phyloP scores from a whole-genome alignment of 345 rosid genomes.

The Citropsis articulata region DNA sequence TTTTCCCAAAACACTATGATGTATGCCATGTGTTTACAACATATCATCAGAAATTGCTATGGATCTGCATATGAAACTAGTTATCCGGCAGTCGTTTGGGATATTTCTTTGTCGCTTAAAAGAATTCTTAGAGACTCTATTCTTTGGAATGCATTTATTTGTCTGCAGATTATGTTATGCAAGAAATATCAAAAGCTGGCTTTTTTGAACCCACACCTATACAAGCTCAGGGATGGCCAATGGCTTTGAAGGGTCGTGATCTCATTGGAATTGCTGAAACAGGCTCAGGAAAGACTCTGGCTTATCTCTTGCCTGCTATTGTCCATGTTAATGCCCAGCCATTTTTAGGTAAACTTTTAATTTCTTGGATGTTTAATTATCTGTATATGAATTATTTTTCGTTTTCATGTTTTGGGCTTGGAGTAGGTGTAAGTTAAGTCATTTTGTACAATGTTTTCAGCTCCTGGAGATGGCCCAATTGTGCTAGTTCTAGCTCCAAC shows the following conservation, averaged over 20 bases:
- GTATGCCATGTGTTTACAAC: not conserved
- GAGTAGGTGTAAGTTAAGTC: not conserved
- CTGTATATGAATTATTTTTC: not conserved
- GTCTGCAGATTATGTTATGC: slow-evolving; percentile 80
- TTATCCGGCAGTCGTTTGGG: not conserved
- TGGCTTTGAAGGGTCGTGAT: slow-evolving; percentile 98
- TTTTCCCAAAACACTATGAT: not conserved
- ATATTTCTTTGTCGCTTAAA: slow-evolving; percentile 5
- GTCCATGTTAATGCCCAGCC: slow-evolving; percentile 99
- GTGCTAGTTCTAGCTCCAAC: slow-evolving; percentile 99
- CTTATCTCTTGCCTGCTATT: slow-evolving; percentile 91
- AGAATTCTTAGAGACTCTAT: not conserved
- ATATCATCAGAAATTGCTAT: not conserved
- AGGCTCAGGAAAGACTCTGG: slow-evolving; percentile 96
- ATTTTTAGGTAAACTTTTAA: slow-evolving; percentile 55
- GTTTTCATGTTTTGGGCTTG: not conserved
- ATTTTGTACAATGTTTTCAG: slow-evolving; percentile 37
- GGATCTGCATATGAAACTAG: not conserved
- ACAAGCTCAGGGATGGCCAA: slow-evolving; percentile 99
- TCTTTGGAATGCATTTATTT: slow-evolving; percentile 14
- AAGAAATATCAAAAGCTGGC: slow-evolving; percentile 92
- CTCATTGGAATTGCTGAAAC: slow-evolving; percentile 98
- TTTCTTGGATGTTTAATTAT: not conserved
- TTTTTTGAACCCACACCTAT: slow-evolving; percentile 95
- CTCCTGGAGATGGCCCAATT: slow-evolving; percentile 96